A percentile compares a stretch with the other conserved stretches of the same genome.
phyloP scores from a whole-genome alignment of 805 yeast species.

The Starmerella gropengiesseri region DNA sequence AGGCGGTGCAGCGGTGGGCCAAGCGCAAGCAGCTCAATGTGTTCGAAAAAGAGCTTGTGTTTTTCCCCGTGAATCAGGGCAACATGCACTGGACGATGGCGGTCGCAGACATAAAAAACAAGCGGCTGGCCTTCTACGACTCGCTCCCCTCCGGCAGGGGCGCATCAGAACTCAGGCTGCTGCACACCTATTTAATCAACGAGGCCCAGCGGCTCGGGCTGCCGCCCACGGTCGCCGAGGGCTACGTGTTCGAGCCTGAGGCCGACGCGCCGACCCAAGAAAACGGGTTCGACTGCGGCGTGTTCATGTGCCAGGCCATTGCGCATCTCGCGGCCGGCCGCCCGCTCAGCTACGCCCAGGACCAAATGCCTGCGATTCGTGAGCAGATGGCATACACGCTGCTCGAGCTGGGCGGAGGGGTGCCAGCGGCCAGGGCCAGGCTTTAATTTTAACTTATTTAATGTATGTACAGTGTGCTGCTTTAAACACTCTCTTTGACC shows the following conservation, averaged over 20 bases:
- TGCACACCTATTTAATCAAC: conserved; percentile 51
- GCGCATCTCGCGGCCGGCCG: conserved; percentile 45
- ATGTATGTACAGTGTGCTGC: no score
- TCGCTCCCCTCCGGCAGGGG: conserved; percentile 42
- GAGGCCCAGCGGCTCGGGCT: conserved; percentile 50
- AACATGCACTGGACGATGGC: conserved; percentile 90
- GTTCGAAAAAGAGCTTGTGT: conserved; percentile 48
- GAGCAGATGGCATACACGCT: conserved; percentile 45
- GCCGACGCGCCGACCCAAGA: conserved; percentile 67
- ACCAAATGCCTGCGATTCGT: conserved; percentile 60
- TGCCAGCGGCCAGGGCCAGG: not conserved
- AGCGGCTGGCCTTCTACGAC: conserved; percentile 62
- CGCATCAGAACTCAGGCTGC: conserved; percentile 32
- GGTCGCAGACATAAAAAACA: conserved; percentile 51
- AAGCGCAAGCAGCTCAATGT: conserved; percentile 62
- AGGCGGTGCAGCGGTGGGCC: conserved; percentile 77
- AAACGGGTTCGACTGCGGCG: conserved; percentile 93
- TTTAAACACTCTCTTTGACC: not conserved
- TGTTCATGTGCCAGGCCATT: conserved; percentile 74
- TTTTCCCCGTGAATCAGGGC: conserved; percentile 77
- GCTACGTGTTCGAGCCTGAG: conserved; percentile 21
- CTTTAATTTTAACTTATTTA: not conserved
- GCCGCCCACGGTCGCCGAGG: conserved; percentile 16
- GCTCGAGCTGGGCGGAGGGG: conserved; percentile 2
- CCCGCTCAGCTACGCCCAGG: conserved; percentile 46